phyloP scores from a whole-genome alignment of 768 basidiomycete species.

The Collybia mongolica region DNA sequence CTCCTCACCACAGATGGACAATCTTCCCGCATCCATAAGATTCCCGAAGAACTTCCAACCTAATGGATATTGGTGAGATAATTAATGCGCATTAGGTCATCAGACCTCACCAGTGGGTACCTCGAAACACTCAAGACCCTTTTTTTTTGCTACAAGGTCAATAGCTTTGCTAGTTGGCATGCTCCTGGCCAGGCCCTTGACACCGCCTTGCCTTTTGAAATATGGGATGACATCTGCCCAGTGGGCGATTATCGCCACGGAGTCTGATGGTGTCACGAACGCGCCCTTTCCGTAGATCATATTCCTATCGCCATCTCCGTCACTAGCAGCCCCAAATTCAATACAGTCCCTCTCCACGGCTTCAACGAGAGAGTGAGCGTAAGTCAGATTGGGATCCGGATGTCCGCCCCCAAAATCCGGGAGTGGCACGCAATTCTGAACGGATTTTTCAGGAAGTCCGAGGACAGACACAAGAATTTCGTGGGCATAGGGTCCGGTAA shows the following conservation, averaged over 20 bases:
- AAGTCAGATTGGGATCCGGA: slow-evolving; percentile 98
- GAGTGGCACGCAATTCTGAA: slow-evolving; percentile 89
- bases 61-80: slow-evolving; percentile 23
- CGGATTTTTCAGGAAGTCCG: slow-evolving; percentile 72
- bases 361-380: slow-evolving; percentile 92
- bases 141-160: slow-evolving; percentile 92
- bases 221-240: slow-evolving; percentile 93
- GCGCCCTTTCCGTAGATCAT: slow-evolving; percentile 99
- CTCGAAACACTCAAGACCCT: slow-evolving; percentile 90
- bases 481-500: slow-evolving; percentile 94
- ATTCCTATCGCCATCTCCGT: slow-evolving; percentile 97
- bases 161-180: slow-evolving; percentile 99
- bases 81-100: too few relatives aligned
- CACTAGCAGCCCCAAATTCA: slow-evolving; percentile 92
- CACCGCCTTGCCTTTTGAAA: slow-evolving; percentile 83
- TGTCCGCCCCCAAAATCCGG: slow-evolving; percentile 98
- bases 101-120: slow-evolving; percentile 82
- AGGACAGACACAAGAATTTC: slow-evolving; percentile 85
- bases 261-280: slow-evolving; percentile 97
- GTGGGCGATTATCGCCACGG: slow-evolving; percentile 97
- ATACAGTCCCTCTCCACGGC: slow-evolving; percentile 85
- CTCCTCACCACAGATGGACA: slow-evolving; percentile 99
- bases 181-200: slow-evolving; percentile 93
- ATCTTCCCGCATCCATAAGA: slow-evolving; percentile 96
- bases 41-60: slow-evolving; percentile 99